A percentile compares a stretch with the other conserved stretches of the same genome.
phyloP scores from a whole-genome alignment of 2,329 filamentous ascomycete species.

The Sodiomyces alkalinus region DNA sequence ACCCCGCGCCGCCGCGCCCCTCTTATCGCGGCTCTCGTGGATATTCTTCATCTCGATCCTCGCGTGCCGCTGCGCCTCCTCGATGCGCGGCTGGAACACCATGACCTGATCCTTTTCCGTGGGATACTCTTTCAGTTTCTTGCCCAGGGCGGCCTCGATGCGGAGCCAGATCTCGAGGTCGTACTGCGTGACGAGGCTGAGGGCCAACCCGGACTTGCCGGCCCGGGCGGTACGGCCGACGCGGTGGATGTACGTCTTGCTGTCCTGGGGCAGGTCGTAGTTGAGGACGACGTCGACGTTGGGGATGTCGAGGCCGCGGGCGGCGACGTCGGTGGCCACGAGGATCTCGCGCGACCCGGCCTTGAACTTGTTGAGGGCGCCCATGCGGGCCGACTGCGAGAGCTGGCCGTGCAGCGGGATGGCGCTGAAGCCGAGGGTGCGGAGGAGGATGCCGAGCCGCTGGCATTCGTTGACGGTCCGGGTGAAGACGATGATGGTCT shows the following conservation, averaged over 20 bases:
- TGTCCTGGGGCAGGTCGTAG: conserved; percentile 69
- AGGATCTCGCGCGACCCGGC: conserved; percentile 69
- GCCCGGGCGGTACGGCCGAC: conserved; percentile 81
- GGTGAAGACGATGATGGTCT: conserved; percentile 80
- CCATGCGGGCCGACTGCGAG: conserved; percentile 72
- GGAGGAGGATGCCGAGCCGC: conserved; percentile 66
- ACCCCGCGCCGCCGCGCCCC: conserved; percentile 29
- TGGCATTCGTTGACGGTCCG: conserved; percentile 86
- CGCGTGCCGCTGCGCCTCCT: conserved; percentile 70
- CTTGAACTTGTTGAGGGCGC: conserved; percentile 82
- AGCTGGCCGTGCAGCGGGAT: conserved; percentile 90
- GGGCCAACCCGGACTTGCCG: conserved; percentile 67
- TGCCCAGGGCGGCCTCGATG: conserved; percentile 71
- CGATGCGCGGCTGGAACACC: conserved; percentile 61
- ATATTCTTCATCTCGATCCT: conserved; percentile 69
- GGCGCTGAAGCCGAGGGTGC: conserved; percentile 73
- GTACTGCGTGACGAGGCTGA: conserved; percentile 76
- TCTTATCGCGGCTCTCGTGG: conserved; percentile 51
- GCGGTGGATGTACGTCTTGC: conserved; percentile 81
- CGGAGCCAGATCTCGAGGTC: conserved; percentile 67
- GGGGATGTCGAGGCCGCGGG: conserved; percentile 83
- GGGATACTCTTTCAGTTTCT: conserved; percentile 55
- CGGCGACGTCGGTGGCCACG: conserved; percentile 86
- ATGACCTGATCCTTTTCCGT: conserved; percentile 72
- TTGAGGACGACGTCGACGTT: conserved; percentile 82